A percentile compares a stretch with the other conserved stretches of the same genome.
These are phyloP conservation scores for Nigrospora osmanthi DNA, from an alignment of 2,329 filamentous ascomycete species.

Conservation along the genomic window DNA sequence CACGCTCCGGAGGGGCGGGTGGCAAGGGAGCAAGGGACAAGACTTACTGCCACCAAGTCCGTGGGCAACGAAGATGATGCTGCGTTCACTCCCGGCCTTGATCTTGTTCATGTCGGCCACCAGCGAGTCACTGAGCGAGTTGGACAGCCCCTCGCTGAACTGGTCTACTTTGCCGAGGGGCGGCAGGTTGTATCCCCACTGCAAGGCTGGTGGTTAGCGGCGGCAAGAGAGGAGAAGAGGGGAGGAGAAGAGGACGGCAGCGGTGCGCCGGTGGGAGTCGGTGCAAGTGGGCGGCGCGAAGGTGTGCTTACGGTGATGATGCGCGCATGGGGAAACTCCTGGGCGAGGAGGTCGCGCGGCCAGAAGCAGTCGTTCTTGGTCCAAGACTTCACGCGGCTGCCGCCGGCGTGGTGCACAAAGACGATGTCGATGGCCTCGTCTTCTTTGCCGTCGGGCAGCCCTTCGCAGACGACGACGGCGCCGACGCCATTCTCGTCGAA, in stretches of 20 bases:
- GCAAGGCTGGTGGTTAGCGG: not conserved
- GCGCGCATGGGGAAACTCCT: slow-evolving; percentile 1
- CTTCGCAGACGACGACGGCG: not conserved
- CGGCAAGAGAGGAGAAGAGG: not conserved
- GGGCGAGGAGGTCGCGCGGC: slow-evolving; percentile 2
- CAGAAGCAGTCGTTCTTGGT: not conserved
- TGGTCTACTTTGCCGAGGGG: not conserved
- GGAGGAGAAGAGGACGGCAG: not conserved
- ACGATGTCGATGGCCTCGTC: slow-evolving; percentile 1
- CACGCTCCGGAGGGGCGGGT: too few relatives aligned
- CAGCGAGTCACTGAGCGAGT: not conserved
- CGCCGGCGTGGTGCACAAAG: slow-evolving; percentile 3
- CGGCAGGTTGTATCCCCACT: not conserved
- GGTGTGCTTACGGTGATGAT: not conserved
- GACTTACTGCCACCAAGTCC: slow-evolving; percentile 1
- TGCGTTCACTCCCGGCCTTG: not conserved
- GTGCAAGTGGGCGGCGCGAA: too few relatives aligned
- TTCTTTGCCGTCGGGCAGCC: not conserved
- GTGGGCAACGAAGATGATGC: slow-evolving; percentile 5
- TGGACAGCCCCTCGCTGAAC: not conserved
- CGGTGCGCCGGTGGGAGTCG: too few relatives aligned
- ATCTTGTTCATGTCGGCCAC: not conserved
- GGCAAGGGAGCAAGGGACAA: not conserved
- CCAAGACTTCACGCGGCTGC: not conserved
- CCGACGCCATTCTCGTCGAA: not conserved